Evolutionary conservation across 352 stramenopile genomes (phyloP).

Genomic region (Phytopythium delawarense): DNA sequence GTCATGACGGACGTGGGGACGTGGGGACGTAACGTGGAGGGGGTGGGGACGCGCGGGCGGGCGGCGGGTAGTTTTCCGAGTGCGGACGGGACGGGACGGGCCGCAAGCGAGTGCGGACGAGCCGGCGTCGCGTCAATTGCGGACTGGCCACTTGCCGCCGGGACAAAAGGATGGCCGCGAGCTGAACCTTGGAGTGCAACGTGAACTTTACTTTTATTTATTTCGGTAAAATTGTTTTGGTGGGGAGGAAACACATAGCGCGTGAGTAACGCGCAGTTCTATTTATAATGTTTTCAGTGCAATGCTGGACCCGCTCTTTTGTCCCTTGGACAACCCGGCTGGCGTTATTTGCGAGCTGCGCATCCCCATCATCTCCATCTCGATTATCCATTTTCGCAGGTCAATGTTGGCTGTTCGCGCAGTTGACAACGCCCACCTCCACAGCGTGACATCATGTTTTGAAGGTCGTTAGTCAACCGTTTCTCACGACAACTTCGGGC

Average conservation of each 20-base stretch:
- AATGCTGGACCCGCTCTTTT: not conserved
- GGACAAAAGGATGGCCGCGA: not conserved
- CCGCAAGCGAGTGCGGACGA: too few species aligned
- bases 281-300: not conserved
- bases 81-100: not conserved
- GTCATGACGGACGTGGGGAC: not conserved
- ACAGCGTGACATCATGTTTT: not conserved
- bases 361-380: slow-evolving; percentile 1
- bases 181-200: not conserved
- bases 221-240: not conserved
- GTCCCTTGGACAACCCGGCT: not conserved
- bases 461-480: not conserved
- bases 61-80: not conserved
- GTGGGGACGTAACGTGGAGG: not conserved
- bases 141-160: not conserved
- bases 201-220: not conserved
- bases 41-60: not conserved
- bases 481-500: slow-evolving; percentile 4
- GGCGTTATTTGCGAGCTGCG: not conserved
- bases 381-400: not conserved
- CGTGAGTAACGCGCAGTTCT: not conserved
- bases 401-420: too few species aligned
- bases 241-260: not conserved
- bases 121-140: not conserved
- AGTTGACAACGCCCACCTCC: too few species aligned